Base-by-base conservation (phyloP, 352 stramenopile genomes). In the Phytopythium helicoides region DNA sequence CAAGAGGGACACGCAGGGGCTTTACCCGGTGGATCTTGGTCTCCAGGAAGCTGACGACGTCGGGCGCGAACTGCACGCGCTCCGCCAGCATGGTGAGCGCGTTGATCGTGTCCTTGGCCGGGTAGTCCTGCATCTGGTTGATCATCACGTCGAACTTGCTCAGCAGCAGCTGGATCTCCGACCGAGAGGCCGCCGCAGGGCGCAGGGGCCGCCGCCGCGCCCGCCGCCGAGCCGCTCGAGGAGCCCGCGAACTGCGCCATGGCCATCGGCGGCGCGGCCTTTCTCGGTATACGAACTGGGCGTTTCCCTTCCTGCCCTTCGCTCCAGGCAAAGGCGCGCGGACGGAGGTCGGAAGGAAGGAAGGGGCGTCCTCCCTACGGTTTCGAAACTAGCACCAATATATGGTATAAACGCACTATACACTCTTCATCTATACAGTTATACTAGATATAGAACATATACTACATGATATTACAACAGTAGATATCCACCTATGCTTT, bases 81-180 rank as follows among this genome's bases (percentile, higher is more conserved):
- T 92, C 84, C 7, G 86, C 83, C 55, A 93, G 68, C 76, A 87
- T 96, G 41, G 86, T 95, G 50, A 96, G 76, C 45, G 78, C 56
- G 60, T 94, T 95, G 75, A 96, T 96, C 60, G 86, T 89, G 70
- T 91, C 80, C 47, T 95, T 94, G 35, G 86, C 86, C 10, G 86
- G 86, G 57, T 94, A 93, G 63, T 87, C 80, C 66, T 74, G 80
- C 81, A 96, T 88, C 33, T 79, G 62, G 64, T 93, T 92, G 64
- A 95, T 92, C 70, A 84, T 81, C 42, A 70, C 68, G 63, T 94
- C 81, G 49, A 94, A 95, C 62, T 92, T 76, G 40, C 57, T 63
- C 49, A 94, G 60, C 14, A 90, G 66, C 45, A 59, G 21, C 59
- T 92, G 67, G 46, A 87, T 74, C 52, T 87, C 71, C 10, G 47